Evolutionary conservation across 495 filamentous ascomycete genomes (phyloP), one percentile per base, ranked within the genome.

Genomic region (Rusavskia elegans): DNA sequence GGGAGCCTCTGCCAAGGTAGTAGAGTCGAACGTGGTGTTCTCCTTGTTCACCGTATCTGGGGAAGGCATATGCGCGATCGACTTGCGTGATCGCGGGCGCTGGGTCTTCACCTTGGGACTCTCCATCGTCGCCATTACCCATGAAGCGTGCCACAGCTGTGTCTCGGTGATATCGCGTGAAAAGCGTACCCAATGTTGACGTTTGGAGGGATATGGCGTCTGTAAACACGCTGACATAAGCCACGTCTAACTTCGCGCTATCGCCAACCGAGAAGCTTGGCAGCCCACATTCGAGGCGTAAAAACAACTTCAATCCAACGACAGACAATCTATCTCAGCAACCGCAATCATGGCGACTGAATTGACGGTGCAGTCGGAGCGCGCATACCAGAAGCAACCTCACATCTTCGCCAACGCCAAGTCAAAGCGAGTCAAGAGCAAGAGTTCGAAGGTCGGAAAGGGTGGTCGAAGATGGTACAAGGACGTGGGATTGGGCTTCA

Each of bases 341-440:
- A 67, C 79, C 83, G 80, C 77, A 82, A 84, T 73, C 74, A 95
- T 95, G 89, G 89, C 89, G 68, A 95, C 89, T 77, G 89, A 95
- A 81, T 80, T 95, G 73, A 94, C 84, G 70, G 89, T 95, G 70
- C 89, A 95, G 80, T 88, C 85, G 66, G 89, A 95, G 83, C 87
- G 89, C 73, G 89, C 89, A 76, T 95, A 82, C 83, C 89, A 95
- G 72, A 95, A 95, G 81, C 89, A 98, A 81, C 93, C 92, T 66
- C 93, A 99, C 74, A 94, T 99, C 80, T 97, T 96, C 85, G 79
- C 84, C 67, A 95, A 94, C 80, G 71, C 77, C 63, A 96, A 95
- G 81, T 67, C 73, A 61, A 80, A 83, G 73, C 83, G 85, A 70
- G 71, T 81, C 59, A 96, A 95, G 81, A 83, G 79, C 59, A 96